These are phyloP conservation scores for Colletotrichum sp. DNA, from an alignment of 2,329 filamentous ascomycete species.

Conservation along the genomic window DNA sequence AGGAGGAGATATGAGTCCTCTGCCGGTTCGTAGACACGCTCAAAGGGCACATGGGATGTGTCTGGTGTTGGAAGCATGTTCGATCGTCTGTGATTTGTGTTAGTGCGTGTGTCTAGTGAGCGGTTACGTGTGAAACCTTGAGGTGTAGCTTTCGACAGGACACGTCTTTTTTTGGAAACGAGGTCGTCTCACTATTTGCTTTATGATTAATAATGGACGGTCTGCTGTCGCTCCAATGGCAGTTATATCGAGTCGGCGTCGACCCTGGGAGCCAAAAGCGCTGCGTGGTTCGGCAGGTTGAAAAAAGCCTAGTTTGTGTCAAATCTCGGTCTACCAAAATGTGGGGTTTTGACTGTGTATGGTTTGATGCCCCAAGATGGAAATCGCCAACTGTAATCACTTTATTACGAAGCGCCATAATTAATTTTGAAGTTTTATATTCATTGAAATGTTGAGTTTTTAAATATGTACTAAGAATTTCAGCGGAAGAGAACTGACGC, in stretches of 20 bases:
- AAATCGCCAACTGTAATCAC: background rate
- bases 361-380: background rate
- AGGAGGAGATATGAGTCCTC: slow-evolving; percentile 96
- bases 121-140: background rate
- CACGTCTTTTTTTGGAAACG: background rate
- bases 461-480: background rate
- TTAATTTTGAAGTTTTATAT: background rate
- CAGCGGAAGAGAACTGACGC: background rate
- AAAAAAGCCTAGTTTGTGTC: background rate
- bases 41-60: slow-evolving; percentile 88
- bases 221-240: background rate
- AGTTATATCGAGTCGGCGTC: background rate
- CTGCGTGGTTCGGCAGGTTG: background rate
- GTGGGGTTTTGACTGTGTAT: background rate
- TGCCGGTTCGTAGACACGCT: slow-evolving; percentile 90
- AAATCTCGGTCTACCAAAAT: background rate
- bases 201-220: background rate
- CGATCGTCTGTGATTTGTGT: background rate
- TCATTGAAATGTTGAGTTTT: background rate
- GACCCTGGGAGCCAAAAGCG: background rate
- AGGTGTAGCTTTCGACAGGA: background rate
- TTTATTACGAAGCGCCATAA: background rate
- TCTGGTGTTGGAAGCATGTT: slow-evolving; percentile 91
- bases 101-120: background rate
- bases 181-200: background rate